Evolutionary conservation across 1,284 basidiomycete species (phyloP), one percentile per base, ranked within the genome.

Genomic region (Trametes pubescens): DNA sequence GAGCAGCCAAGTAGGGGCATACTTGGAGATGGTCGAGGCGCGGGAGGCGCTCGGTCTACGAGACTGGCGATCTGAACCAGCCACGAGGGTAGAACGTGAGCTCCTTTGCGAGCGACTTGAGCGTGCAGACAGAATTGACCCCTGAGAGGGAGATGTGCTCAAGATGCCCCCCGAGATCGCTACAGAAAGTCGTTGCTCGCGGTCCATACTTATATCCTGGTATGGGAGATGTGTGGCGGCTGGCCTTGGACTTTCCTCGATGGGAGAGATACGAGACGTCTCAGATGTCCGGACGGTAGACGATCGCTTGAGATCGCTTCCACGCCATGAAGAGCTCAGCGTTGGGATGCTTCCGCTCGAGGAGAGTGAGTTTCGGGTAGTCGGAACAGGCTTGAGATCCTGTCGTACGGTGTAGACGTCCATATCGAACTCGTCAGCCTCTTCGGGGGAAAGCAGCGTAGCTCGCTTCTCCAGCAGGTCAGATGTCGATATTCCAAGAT

Each of bases 1-100:
- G 73, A 92, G 88, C 9, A 93, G 75, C 92, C 92, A 94, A 9
- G 87, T 82, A 0, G 90, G 84, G 2, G 90, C 80, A 38, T 92
- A 81, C 69, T 87, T 91, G 1, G 90, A 86, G 8, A 82, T 79
- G 10, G 86, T 65, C 0, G 81, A 77, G 1, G 77, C 73, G 26
- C 82, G 80, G 16, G 80, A 72, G 18, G 75, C 66, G 34, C 73
- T 71, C 6, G 78, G 69, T 35, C 69, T 73, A 51, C 61, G 64
- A 26, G 57, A 59, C 26, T 57, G 72, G 51, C 56, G 70, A 37
- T 62, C 68, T 5, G 46, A 46, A 9, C 81, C 77, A 4, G 77
- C 77, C 10, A 77, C 81, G 2, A 64, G 69, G 11, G 72, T 53
- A 10, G 71, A 71, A 4, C 59, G 40, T 0, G 66, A 57, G 34